Evolutionary conservation across 2,329 filamentous ascomycete species (phyloP), one percentile per base, ranked within the genome.

Genomic region (Ascochyta clinopodiicola): DNA sequence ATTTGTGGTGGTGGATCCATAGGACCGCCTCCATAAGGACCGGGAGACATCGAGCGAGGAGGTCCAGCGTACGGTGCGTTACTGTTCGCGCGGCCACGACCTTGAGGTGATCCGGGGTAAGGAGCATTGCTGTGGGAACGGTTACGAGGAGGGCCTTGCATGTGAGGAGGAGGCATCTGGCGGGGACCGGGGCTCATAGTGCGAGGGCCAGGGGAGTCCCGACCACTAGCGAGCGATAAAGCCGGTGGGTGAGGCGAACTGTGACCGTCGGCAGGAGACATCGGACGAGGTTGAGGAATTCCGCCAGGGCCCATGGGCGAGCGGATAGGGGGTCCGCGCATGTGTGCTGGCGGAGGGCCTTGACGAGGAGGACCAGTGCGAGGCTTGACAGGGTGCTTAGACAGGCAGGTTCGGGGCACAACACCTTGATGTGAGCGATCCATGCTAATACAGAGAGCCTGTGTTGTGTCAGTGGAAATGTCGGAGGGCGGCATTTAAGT

Each of bases 361-460:
- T 81, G 79, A 47, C 82, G 82, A 46, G 80, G 72, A 22, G 70
- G 80, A 29, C 79, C 79, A 49, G 85, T 81, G 40, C 92, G 89
- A 42, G 93, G 91, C 81, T 96, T 97, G 60, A 98, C 90, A 17
- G 94, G 92, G 44, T 92, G 88, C 54, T 92, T 90, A 13, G 95
- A 98, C 44, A 99, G 83, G 78, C 95, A 99, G 34, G 93, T 96
- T 65, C 95, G 87, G 13, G 95, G 95, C 53, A 90, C 91, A 47
- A 98, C 95, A 80, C 95, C 95, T 80, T 98, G 93, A 68, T 90
- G 84, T 57, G 92, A 93, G 61, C 92, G 89, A 76, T 98, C 93
- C 68, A 98, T 88, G 62, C 89, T 89, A 65, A 92, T 90, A 77
- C 92, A 97, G 51, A 98, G 90, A 70, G 93, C 91, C 91, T 93